phyloP scores from a whole-genome alignment of 78 protist species.

The Corallochytrium limacisporum region DNA sequence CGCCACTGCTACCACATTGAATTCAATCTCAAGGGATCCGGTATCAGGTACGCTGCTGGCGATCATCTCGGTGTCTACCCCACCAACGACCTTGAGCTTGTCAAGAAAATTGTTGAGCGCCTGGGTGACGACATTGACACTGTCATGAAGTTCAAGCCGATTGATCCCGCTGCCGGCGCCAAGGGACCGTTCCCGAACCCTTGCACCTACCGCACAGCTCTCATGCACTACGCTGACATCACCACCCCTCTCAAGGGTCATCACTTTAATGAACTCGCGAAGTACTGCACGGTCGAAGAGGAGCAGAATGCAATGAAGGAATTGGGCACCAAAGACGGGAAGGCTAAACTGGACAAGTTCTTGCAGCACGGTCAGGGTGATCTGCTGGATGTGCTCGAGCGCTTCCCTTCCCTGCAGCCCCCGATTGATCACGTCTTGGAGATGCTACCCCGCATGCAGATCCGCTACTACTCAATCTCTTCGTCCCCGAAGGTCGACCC shows the following conservation, averaged over 20 bases:
- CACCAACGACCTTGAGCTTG: conserved; percentile 37
- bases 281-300: conserved; percentile 2
- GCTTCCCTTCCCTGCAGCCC: conserved; percentile 25
- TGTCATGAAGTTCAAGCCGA: background rate
- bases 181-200: conserved; percentile 29
- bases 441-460: conserved; percentile 59
- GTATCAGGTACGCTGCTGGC: conserved; percentile 39
- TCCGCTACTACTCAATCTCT: conserved; percentile 80
- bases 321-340: conserved; percentile 2
- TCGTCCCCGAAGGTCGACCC: conserved; percentile 44
- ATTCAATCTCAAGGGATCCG: background rate
- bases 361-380: conserved; percentile 8
- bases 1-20: conserved; percentile 11
- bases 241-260: background rate
- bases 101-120: conserved; percentile 9
- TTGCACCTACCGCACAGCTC: conserved; percentile 21
- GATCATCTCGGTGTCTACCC: conserved; percentile 68
- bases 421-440: conserved; percentile 61
- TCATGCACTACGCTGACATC: conserved; percentile 25
- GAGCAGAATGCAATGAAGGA: background rate
- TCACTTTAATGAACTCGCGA: conserved; percentile 2
- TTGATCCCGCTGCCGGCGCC: conserved; percentile 6
- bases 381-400: conserved; percentile 20
- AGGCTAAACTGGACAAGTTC: conserved; percentile 9
- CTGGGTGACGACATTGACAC: background rate